Conservation (phyloP, 305 asterid genomes). For the Vinca major region DNA sequence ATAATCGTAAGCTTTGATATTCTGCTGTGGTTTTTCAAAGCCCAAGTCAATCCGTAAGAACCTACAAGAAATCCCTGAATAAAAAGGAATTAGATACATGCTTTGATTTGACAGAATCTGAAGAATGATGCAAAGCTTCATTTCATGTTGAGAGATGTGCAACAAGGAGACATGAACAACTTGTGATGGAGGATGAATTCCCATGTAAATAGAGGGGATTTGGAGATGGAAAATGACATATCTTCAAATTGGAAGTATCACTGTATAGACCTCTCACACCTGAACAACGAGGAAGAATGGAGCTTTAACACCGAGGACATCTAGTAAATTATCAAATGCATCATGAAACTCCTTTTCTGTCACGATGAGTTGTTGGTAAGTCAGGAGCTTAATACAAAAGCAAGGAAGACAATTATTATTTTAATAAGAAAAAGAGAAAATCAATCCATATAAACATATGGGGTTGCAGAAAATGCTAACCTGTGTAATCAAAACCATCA, state of each 20-base stretch:
- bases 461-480: slow-evolving; percentile 26
- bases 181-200: not conserved
- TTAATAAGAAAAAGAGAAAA: not conserved
- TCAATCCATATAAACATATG: not conserved
- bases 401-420: not conserved
- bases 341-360: slow-evolving; percentile 94
- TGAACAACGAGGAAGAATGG: slow-evolving; percentile 84
- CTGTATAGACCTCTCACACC: slow-evolving; percentile 36
- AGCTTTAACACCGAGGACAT: slow-evolving; percentile 51
- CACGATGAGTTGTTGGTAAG: slow-evolving; percentile 15
- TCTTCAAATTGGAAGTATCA: not conserved
- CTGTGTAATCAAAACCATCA: slow-evolving; percentile 89
- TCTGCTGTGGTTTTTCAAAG: slow-evolving; percentile 63
- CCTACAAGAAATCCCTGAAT: slow-evolving; percentile 91
- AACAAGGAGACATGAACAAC: not conserved
- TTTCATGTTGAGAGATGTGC: not conserved
- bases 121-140: not conserved
- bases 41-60: slow-evolving; percentile 94
- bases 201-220: not conserved
- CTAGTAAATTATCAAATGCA: slow-evolving; percentile 69
- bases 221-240: not conserved
- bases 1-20: slow-evolving; percentile 69
- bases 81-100: slow-evolving; percentile 2
- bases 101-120: not conserved
- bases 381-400: slow-evolving; percentile 16